phyloP scores from a whole-genome alignment of 345 rosid genomes.

The Mallotus nudiflorus region DNA sequence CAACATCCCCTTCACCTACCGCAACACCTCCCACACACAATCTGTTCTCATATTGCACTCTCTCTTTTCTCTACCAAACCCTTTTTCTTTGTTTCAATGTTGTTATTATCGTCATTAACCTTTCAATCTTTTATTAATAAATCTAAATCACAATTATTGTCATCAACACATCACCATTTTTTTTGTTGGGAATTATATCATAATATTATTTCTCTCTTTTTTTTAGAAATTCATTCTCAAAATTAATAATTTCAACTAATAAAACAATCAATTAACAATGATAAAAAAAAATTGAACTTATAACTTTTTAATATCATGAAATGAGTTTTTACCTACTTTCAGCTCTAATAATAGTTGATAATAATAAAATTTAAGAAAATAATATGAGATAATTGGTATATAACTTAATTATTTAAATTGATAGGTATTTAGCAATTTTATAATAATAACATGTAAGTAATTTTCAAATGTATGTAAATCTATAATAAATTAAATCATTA shows the following conservation, averaged over 20 bases:
- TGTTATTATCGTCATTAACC: not conserved
- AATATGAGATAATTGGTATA: too few species aligned
- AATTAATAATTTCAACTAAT: too few species aligned
- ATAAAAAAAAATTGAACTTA: too few species aligned
- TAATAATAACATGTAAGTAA: too few species aligned
- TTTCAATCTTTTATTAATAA: not conserved
- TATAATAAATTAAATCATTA: not conserved
- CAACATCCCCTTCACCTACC: conserved; percentile 32
- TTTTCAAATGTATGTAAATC: not conserved
- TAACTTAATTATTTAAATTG: too few species aligned
- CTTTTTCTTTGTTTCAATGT: not conserved
- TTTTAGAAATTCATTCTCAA: not conserved
- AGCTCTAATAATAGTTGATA: too few species aligned
- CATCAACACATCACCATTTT: not conserved
- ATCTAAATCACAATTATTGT: not conserved
- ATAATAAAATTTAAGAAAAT: too few species aligned
- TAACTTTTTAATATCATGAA: too few species aligned
- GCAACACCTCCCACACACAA: not conserved
- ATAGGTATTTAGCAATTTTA: too few species aligned
- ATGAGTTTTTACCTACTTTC: too few species aligned
- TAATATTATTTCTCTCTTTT: not conserved
- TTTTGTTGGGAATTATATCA: not conserved
- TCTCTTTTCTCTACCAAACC: conserved; percentile 28
- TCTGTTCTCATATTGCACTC: not conserved
- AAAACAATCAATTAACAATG: too few species aligned